These are phyloP conservation scores for Syncephalastrum sp. DNA, from an alignment of 371 early-diverging fungal species.

Conservation along the genomic window DNA sequence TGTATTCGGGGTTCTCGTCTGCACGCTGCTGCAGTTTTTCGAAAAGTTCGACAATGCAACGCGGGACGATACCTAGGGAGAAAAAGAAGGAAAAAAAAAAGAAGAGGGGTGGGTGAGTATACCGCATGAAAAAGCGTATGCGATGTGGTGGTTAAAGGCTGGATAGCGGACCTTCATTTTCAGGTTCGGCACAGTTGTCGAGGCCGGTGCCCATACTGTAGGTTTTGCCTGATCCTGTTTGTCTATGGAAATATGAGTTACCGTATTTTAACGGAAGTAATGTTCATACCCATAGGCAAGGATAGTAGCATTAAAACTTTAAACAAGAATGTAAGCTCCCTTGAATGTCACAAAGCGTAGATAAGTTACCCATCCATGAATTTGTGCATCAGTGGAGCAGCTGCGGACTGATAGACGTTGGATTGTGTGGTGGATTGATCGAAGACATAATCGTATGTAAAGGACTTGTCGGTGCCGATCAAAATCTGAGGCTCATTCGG, in stretches of 20 bases:
- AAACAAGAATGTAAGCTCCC: conserved; percentile 2
- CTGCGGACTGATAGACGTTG: conserved; percentile 66
- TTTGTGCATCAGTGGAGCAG: conserved; percentile 74
- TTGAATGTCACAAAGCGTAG: background rate
- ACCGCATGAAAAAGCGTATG: background rate
- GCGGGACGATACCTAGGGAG: conserved; percentile 80
- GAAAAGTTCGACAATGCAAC: conserved; percentile 76
- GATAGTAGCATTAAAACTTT: conserved; percentile 27
- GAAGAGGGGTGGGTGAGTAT: background rate
- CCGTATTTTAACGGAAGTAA: background rate
- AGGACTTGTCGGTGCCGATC: conserved; percentile 68
- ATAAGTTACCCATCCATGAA: conserved; percentile 84
- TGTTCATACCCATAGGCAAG: conserved; percentile 23
- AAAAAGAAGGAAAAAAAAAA: background rate
- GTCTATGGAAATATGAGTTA: conserved; percentile 31
- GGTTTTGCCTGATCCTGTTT: conserved; percentile 96
- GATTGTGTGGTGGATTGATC: conserved; percentile 68
- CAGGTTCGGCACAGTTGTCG: conserved; percentile 44
- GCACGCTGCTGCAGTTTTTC: conserved; percentile 30
- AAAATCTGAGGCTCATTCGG: conserved; percentile 62
- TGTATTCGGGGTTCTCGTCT: conserved; percentile 23
- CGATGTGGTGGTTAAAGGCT: too few relatives aligned
- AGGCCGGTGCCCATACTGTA: conserved; percentile 93
- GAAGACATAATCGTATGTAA: conserved; percentile 88
- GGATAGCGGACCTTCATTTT: conserved; percentile 24